Base-by-base conservation (phyloP, 1,284 basidiomycete species). In the Leccinum angustisporum region DNA sequence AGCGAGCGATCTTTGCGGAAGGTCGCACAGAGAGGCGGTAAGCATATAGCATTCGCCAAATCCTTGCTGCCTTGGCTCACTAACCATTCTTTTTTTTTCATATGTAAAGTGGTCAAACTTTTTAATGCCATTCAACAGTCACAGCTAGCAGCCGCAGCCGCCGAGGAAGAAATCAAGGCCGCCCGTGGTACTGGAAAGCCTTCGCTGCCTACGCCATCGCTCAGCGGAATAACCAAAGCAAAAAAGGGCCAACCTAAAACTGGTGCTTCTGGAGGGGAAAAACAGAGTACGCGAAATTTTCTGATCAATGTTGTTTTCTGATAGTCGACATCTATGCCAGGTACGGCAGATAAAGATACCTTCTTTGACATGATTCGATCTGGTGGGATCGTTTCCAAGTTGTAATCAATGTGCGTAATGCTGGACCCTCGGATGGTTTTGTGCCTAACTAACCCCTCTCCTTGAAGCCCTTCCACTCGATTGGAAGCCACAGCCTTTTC, bases 71-170 rank as follows among this genome's bases (percentile, higher is more conserved):
- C 52, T 33, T 38, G 51, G 48, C 52, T 59, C 40, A 66, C 46
- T 30, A 38, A 38, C 8, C 27, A 5, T 14, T 8, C 14, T 5
- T 51, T 38, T 40, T 53, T 55, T 58, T 55, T 58, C 27, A 55
- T 53, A 33, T 6, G 21, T 63, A 6, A 60, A 93, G 91, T 93
- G 52, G 90, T 93, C 11, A 87, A 90, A 68, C 77, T 93, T 13
- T 93, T 93, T 78, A 93, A 93, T 69, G 85, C 83, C 2, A 90
- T 93, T 57, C 91, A 92, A 66, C 88, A 91, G 67, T 86, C 90
- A 10, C 91, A 93, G 68, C 75, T 80, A 8, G 81, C 81, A 6
- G 78, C 83, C 1, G 73, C 79, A 16, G 80, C 73, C 8, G 81
- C 80, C 18, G 81, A 79, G 27, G 85, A 86, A 70, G 81, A 86